Percentiles rank a stretch among this genome's conserved stretches.
phyloP scores from a whole-genome alignment of 768 basidiomycete genomes.

The Leccinum olivaceopallidum region DNA sequence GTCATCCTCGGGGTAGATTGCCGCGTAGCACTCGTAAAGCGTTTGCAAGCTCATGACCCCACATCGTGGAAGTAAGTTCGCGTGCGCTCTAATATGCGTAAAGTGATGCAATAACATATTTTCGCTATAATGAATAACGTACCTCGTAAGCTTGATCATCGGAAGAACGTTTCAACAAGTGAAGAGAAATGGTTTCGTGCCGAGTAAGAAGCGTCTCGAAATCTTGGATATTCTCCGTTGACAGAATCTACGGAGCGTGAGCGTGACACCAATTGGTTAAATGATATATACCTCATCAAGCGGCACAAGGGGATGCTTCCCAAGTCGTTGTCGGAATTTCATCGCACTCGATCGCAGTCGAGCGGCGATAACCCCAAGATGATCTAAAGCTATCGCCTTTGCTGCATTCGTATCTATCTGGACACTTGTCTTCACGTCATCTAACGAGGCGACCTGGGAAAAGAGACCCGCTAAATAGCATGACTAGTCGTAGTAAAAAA shows the following conservation, averaged over 20 bases:
- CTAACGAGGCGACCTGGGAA: no score
- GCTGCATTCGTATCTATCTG: no score
- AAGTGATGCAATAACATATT: background rate
- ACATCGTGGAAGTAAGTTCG: slow-evolving; percentile 75
- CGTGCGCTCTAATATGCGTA: slow-evolving; percentile 57
- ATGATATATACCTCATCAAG: slow-evolving; percentile 64
- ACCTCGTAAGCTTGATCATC: slow-evolving; percentile 86
- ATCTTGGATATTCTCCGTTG: slow-evolving; percentile 45
- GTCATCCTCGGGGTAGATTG: slow-evolving; percentile 46
- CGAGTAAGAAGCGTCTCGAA: slow-evolving; percentile 59
- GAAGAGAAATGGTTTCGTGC: slow-evolving; percentile 64
- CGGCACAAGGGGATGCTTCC: slow-evolving; percentile 40
- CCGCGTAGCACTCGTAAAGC: slow-evolving; percentile 60
- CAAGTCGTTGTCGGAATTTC: no score
- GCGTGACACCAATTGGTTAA: background rate
- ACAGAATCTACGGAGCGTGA: slow-evolving; percentile 46
- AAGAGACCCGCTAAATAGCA: no score
- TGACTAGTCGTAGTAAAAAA: no score
- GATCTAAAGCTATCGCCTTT: no score
- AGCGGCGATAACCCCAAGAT: no score
- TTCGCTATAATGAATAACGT: slow-evolving; percentile 22
- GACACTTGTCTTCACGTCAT: no score
- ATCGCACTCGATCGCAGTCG: no score
- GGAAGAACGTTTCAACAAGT: slow-evolving; percentile 68
- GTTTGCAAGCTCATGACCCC: slow-evolving; percentile 81